phyloP scores from a whole-genome alignment of 768 basidiomycete genomes.

The Trametes villosa region DNA sequence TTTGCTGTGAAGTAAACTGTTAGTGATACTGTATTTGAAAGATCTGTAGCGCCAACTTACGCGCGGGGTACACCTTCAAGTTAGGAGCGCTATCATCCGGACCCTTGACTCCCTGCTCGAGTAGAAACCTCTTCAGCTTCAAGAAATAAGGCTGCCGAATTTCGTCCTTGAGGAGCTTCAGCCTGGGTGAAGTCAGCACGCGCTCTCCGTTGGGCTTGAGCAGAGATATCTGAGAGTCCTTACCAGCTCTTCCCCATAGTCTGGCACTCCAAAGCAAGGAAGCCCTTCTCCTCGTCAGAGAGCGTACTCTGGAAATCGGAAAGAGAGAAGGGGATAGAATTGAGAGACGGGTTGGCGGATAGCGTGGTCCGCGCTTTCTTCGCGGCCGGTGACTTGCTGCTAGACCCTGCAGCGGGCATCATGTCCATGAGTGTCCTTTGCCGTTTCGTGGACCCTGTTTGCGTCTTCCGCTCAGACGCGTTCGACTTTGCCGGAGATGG shows the following conservation, averaged over 20 bases:
- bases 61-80: slow-evolving; percentile 75
- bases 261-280: slow-evolving; percentile 71
- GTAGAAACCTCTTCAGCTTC: slow-evolving; percentile 68
- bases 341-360: slow-evolving; percentile 41
- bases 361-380: slow-evolving; percentile 51
- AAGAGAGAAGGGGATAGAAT: slow-evolving; percentile 72
- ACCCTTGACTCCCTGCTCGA: slow-evolving; percentile 63
- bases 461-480: slow-evolving; percentile 16
- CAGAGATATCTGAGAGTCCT: slow-evolving; percentile 22
- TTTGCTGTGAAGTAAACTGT: slow-evolving; percentile 49
- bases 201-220: not conserved
- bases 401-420: slow-evolving; percentile 47
- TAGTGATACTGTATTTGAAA: not conserved
- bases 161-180: slow-evolving; percentile 75
- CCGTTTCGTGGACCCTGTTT: slow-evolving; percentile 44
- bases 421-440: slow-evolving; percentile 72
- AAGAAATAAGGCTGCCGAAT: slow-evolving; percentile 80
- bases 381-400: slow-evolving; percentile 37
- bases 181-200: slow-evolving; percentile 46
- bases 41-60: slow-evolving; percentile 48
- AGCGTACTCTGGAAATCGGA: slow-evolving; percentile 55
- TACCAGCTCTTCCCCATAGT: slow-evolving; percentile 78
- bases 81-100: slow-evolving; percentile 48
- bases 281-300: slow-evolving; percentile 56
- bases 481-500: not conserved